Conservation (phyloP, 345 rosid species). For the Eucalyptus regnans region DNA sequence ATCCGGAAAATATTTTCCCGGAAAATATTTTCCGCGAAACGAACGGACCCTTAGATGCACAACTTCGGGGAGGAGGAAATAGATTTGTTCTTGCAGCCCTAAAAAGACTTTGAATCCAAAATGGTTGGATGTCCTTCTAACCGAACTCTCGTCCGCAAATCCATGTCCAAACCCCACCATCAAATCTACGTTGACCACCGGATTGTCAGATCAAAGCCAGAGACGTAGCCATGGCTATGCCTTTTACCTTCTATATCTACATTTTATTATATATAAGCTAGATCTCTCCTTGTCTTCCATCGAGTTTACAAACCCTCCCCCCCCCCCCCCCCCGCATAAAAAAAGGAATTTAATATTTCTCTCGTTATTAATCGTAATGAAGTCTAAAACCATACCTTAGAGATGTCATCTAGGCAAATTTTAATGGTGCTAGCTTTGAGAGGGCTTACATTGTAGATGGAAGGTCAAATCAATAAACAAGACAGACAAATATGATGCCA, state of each 20-base stretch:
- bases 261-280: not conserved
- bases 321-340: accelerated
- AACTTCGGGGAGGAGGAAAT: not conserved
- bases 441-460: not conserved
- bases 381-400: not conserved
- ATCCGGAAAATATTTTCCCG: too few species aligned
- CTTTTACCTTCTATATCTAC: not conserved
- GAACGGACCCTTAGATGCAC: not conserved
- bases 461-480: not conserved
- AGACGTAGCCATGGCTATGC: not conserved
- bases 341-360: not conserved
- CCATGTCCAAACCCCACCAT: not conserved
- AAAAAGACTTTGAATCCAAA: not conserved
- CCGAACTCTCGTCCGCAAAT: not conserved
- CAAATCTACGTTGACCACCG: not conserved
- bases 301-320: not conserved
- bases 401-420: not conserved
- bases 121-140: not conserved
- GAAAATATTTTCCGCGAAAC: too few species aligned
- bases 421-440: not conserved
- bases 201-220: not conserved
- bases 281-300: not conserved
- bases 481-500: not conserved
- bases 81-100: not conserved
- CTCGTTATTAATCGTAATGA: not conserved